Conservation (phyloP, 805 yeast species). For the Myxozyma sirexii region DNA sequence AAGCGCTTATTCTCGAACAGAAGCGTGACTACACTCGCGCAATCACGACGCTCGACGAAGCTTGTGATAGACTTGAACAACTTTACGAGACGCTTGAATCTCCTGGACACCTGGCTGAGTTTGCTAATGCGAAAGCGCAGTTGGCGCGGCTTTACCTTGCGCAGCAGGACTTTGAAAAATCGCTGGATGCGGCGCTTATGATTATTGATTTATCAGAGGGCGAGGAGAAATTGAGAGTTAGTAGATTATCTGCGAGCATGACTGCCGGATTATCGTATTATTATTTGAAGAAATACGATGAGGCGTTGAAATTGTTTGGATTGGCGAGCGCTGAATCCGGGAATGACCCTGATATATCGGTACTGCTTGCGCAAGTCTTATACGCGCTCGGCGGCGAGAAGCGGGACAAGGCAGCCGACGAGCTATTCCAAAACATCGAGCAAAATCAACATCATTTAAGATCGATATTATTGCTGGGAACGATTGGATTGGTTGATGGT, state of each 20-base stretch:
- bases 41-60: conserved; percentile 48
- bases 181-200: conserved; percentile 59
- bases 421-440: conserved; percentile 67
- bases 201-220: conserved; percentile 43
- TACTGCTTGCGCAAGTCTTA: conserved; percentile 75
- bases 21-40: conserved; percentile 65
- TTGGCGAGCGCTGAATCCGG: conserved; percentile 59
- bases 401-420: conserved; percentile 80
- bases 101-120: conserved; percentile 51
- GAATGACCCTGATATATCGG: conserved; percentile 66
- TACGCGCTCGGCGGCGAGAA: conserved; percentile 77
- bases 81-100: conserved; percentile 60
- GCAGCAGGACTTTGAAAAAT: conserved; percentile 53
- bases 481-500: conserved; percentile 67
- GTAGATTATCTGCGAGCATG: conserved; percentile 58
- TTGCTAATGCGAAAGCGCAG: conserved; percentile 66
- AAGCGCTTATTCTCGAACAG: conserved; percentile 58
- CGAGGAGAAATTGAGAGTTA: conserved; percentile 29
- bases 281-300: conserved; percentile 63
- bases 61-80: conserved; percentile 56
- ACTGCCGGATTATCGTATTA: conserved; percentile 73
- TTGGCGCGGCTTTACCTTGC: conserved; percentile 74
- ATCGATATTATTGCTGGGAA: conserved; percentile 75
- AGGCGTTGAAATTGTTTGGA: conserved; percentile 68
- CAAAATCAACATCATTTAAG: conserved; percentile 65